Conservation (phyloP, 208 protist genomes). For the Leptomonas seymouri region DNA sequence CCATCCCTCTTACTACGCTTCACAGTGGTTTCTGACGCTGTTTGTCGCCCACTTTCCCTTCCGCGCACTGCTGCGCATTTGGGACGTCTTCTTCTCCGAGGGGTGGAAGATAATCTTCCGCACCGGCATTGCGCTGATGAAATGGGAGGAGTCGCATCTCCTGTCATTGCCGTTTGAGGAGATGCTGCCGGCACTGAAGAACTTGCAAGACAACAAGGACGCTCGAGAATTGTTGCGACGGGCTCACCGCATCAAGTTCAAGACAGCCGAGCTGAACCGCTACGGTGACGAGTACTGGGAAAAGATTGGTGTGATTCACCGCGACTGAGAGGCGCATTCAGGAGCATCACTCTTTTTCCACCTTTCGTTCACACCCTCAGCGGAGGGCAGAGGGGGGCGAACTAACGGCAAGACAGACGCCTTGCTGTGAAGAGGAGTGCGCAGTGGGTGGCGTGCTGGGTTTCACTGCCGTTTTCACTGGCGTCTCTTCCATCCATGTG, state of each 20-base stretch:
- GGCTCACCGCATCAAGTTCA: slow-evolving; percentile 87
- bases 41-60: slow-evolving; percentile 93
- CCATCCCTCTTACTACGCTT: slow-evolving; percentile 89
- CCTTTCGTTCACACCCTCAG: too few relatives aligned
- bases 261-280: slow-evolving; percentile 78
- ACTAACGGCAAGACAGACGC: too few relatives aligned
- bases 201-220: slow-evolving; percentile 85
- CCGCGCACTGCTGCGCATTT: slow-evolving; percentile 86
- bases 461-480: too few relatives aligned
- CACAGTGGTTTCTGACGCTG: slow-evolving; percentile 94
- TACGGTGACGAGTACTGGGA: slow-evolving; percentile 87
- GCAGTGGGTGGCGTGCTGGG: too few relatives aligned
- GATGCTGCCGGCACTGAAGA: slow-evolving; percentile 80
- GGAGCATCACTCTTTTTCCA: too few relatives aligned
- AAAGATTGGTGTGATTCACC: slow-evolving; percentile 28
- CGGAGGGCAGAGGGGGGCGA: too few relatives aligned
- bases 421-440: too few relatives aligned
- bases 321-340: slow-evolving; percentile 20
- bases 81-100: slow-evolving; percentile 93
- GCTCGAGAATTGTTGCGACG: slow-evolving; percentile 71
- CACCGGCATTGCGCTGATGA: slow-evolving; percentile 85
- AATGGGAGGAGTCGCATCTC: slow-evolving; percentile 87
- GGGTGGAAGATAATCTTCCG: slow-evolving; percentile 95
- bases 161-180: slow-evolving; percentile 78
- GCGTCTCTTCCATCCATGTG: too few relatives aligned